Base-by-base conservation (phyloP, 2,329 filamentous ascomycete genomes). In the Ophiostoma angusticollis region DNA sequence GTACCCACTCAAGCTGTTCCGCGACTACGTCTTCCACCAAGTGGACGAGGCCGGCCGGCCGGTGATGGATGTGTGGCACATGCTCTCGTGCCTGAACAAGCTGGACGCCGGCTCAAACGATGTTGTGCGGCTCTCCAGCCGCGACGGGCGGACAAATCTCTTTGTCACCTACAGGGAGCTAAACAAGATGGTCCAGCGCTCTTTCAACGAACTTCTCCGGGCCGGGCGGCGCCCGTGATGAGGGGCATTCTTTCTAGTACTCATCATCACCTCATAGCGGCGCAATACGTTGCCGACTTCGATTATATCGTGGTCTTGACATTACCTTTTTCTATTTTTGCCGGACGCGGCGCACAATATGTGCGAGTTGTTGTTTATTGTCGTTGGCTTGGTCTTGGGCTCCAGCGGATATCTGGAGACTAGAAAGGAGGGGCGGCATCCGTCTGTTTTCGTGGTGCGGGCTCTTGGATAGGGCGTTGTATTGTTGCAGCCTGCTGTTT, bases 1-100 rank as follows among this genome's bases (percentile, higher is more conserved):
- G 21, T 96, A 94, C 57, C 82, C 84, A 55, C 68, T 98, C 47
- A 95, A 94, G 61, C 71, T 98, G 8, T 96, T 96, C 66, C 76
- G 91, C 35, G 91, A 98, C 60, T 96, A 93, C 52, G 84, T 95
- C 29, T 98, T 96, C 61, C 91, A 98, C 58, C 87, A 93, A 53
- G 86, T 95, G 11, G 86, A 96, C 55, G 72, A 74, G 22, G 77
- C 84, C 41, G 86, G 85, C 12, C 80, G 83, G 38, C 82, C 91
- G 0, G 80, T 87, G 2, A 68, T 93, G 5, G 84, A 95, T 54
- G 65, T 95, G 42, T 89, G 82, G 3, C 87, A 96, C 61, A 84
- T 96, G 47, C 59, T 98, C 32, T 74, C 72, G 19, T 89, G 81
- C 53, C 61, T 98, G 49, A 95, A 93, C 62, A 95, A 94, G 57